Conservation (phyloP, 495 filamentous ascomycete genomes). For the Lasiosphaeria hispida region DNA sequence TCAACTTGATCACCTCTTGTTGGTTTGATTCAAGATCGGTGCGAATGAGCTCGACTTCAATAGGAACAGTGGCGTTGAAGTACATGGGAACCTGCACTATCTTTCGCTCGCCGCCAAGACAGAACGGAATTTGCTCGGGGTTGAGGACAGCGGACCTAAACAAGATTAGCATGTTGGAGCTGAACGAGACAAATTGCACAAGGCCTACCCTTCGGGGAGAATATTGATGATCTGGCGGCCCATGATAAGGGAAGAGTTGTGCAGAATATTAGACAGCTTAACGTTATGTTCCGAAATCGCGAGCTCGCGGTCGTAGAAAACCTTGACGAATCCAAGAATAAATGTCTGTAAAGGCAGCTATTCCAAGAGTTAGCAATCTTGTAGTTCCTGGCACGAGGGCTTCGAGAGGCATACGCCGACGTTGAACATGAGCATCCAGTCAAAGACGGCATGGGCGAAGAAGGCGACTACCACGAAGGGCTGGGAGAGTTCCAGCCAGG, state of each 20-base stretch:
- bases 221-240: slow-evolving; percentile 97
- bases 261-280: slow-evolving; percentile 77
- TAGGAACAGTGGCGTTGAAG: slow-evolving; percentile 88
- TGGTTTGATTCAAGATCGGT: slow-evolving; percentile 75
- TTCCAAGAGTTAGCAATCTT: slow-evolving; percentile 21
- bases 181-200: neutral
- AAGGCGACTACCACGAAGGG: slow-evolving; percentile 65
- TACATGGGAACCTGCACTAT: slow-evolving; percentile 73
- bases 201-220: slow-evolving; percentile 81
- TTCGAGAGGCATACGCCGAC: slow-evolving; percentile 59
- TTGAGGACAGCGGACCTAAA: slow-evolving; percentile 83
- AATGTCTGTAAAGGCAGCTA: slow-evolving; percentile 66
- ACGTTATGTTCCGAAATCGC: slow-evolving; percentile 87
- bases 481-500: slow-evolving; percentile 89
- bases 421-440: slow-evolving; percentile 88
- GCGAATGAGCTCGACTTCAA: slow-evolving; percentile 78
- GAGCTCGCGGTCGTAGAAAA: slow-evolving; percentile 85
- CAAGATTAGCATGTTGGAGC: slow-evolving; percentile 16
- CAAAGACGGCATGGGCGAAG: slow-evolving; percentile 63
- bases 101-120: slow-evolving; percentile 62
- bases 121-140: slow-evolving; percentile 71
- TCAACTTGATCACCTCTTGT: slow-evolving; percentile 75
- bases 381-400: too few species aligned
- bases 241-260: slow-evolving; percentile 88
- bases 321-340: slow-evolving; percentile 64